Evolutionary conservation across 257 asterid genomes (phyloP), one percentile per base, ranked within the genome.

Genomic region (Euphrasia confusa): DNA sequence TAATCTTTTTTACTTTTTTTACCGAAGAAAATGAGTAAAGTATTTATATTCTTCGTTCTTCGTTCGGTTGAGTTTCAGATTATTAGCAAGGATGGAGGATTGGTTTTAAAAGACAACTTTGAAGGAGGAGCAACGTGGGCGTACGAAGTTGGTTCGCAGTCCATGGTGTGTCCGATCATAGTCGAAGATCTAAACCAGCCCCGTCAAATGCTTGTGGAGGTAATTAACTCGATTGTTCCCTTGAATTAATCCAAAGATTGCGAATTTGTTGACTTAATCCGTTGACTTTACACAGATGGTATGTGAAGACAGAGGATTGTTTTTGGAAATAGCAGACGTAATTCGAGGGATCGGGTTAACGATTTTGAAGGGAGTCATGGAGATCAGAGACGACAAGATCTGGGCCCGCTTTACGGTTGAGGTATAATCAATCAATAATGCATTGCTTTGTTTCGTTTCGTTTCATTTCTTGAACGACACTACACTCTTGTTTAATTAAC

Each of bases 111-210:
- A 75, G 95, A 85, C 24, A 77, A 80, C 74, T 86, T 76, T 11
- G 94, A 83, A 63, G 97, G 95, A 14, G 98, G 98, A 74, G 98
- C 95, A 12, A 91, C 98, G 0, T 91, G 98, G 98, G 98, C 96
- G 1, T 91, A 88, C 65, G 96, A 91, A 82, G 86, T 91, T 10
- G 96, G 95, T 27, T 85, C 94, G 2, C 91, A 86, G 48, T 85
- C 98, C 30, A 79, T 78, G 85, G 81, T 78, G 49, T 91, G 96
- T 62, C 98, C 98, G 4, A 84, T 91, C 74, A 82, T 83, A 71
- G 96, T 90, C 18, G 97, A 90, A 84, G 96, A 90, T 79, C 83
- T 90, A 32, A 81, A 88, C 75, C 85, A 78, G 72, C 98, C 96
- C 42, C 88, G 92, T 17, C 98, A 88, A 80, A 85, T 91, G 98